Evolutionary conservation across 805 yeast genomes (phyloP).

Genomic region (Barnettozyma salicaria): DNA sequence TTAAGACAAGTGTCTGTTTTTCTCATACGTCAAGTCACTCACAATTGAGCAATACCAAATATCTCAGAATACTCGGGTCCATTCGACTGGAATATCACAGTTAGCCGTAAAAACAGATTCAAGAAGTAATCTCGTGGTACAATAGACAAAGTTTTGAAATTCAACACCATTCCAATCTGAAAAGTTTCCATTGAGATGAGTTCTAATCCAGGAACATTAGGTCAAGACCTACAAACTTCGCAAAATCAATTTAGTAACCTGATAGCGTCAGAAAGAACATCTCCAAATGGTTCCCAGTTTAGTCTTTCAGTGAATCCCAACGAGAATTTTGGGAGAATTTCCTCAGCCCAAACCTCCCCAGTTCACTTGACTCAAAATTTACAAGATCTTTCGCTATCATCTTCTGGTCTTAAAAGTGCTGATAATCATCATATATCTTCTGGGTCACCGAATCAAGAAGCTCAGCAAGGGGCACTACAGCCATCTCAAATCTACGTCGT

Average conservation of each 20-base stretch:
- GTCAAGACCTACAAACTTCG: conserved; percentile 6
- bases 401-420: background rate
- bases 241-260: conserved; percentile 13
- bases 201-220: no score
- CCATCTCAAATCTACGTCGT: conserved; percentile 31
- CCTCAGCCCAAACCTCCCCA: conserved; percentile 23
- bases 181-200: no score
- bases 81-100: no score
- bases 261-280: conserved; percentile 17
- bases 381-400: conserved; percentile 16
- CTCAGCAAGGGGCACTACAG: no score
- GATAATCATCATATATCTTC: conserved; percentile 1
- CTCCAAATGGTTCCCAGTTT: conserved; percentile 20
- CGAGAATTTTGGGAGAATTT: conserved; percentile 15
- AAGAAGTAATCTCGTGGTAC: no score
- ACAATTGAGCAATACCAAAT: no score
- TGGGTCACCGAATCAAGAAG: conserved; percentile 3
- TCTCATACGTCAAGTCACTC: no score
- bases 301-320: conserved; percentile 8
- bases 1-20: no score
- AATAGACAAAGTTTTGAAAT: no score
- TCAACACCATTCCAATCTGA: no score
- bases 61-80: no score
- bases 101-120: no score
- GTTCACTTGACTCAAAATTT: conserved; percentile 18